phyloP scores from a whole-genome alignment of 208 protist species.

The Kentomonas sorsogonicus region DNA sequence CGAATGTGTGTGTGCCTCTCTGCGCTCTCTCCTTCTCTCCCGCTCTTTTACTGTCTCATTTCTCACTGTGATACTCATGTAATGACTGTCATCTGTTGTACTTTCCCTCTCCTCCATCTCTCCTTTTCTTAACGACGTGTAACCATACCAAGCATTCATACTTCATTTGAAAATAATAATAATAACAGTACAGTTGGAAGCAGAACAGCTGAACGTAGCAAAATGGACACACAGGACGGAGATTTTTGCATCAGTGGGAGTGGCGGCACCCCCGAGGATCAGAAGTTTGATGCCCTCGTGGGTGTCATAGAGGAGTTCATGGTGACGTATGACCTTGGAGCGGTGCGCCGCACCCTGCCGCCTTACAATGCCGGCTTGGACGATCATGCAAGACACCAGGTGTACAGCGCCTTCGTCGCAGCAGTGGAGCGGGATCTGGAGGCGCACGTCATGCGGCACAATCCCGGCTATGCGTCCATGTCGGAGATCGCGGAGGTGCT shows the following conservation, averaged over 20 bases:
- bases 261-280: slow-evolving; percentile 52
- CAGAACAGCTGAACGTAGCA: not conserved
- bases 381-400: slow-evolving; percentile 60
- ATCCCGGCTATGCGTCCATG: slow-evolving; percentile 18
- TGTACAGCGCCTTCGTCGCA: slow-evolving; percentile 47
- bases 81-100: too few relatives aligned
- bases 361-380: slow-evolving; percentile 24
- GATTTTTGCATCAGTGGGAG: slow-evolving; percentile 66
- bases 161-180: too few relatives aligned
- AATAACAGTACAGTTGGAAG: too few relatives aligned
- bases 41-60: too few relatives aligned
- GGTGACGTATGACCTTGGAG: slow-evolving; percentile 56
- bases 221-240: slow-evolving; percentile 73
- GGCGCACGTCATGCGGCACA: slow-evolving; percentile 34
- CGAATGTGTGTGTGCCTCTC: too few relatives aligned
- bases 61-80: too few relatives aligned
- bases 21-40: too few relatives aligned
- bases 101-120: too few relatives aligned
- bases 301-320: slow-evolving; percentile 86
- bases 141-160: not conserved
- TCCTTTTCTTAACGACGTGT: not conserved
- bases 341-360: slow-evolving; percentile 32
- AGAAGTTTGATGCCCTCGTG: slow-evolving; percentile 60
- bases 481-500: slow-evolving; percentile 36
- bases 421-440: slow-evolving; percentile 58